Evolutionary conservation across 2,329 filamentous ascomycete species (phyloP).

Genomic region (Plenodomus biglobosus): DNA sequence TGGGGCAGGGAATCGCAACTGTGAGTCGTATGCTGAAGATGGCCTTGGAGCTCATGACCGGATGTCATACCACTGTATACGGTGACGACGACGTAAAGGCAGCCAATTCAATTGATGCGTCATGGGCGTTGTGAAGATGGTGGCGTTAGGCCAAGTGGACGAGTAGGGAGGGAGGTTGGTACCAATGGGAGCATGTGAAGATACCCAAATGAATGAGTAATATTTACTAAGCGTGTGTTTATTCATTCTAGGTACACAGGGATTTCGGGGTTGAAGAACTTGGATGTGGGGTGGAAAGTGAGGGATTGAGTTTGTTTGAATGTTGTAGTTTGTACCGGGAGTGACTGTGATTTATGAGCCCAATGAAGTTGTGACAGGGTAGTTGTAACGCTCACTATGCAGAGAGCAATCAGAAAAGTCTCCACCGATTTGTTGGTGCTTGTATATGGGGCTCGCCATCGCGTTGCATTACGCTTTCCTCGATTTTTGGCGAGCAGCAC

Average conservation of each 20-base stretch:
- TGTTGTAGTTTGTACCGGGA: conserved; percentile 37
- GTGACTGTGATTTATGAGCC: conserved; percentile 3
- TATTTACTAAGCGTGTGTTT: too few species aligned
- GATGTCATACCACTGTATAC: conserved; percentile 34
- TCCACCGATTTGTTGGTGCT: conserved; percentile 34
- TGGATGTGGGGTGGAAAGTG: conserved; percentile 39
- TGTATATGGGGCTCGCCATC: conserved; percentile 21
- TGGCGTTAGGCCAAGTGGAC: conserved; percentile 38
- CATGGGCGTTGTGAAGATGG: conserved; percentile 40
- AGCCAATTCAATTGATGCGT: conserved; percentile 42
- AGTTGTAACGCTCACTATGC: conserved; percentile 23
- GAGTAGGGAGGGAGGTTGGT: conserved; percentile 38
- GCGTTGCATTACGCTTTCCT: conserved; percentile 26
- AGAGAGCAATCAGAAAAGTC: conserved; percentile 39
- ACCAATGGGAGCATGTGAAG: too few species aligned
- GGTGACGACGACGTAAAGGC: conserved; percentile 37
- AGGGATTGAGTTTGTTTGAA: conserved; percentile 41
- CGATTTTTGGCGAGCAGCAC: conserved; percentile 35
- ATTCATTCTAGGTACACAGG: conserved; percentile 36
- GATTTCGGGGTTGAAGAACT: conserved; percentile 40
- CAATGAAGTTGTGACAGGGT: conserved; percentile 4
- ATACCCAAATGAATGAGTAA: too few species aligned
- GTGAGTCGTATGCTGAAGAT: conserved; percentile 44
- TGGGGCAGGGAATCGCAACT: conserved; percentile 44
- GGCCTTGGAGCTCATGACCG: conserved; percentile 30